phyloP scores from a whole-genome alignment of 179 eudicot genomes.

The Actinidia arguta region DNA sequence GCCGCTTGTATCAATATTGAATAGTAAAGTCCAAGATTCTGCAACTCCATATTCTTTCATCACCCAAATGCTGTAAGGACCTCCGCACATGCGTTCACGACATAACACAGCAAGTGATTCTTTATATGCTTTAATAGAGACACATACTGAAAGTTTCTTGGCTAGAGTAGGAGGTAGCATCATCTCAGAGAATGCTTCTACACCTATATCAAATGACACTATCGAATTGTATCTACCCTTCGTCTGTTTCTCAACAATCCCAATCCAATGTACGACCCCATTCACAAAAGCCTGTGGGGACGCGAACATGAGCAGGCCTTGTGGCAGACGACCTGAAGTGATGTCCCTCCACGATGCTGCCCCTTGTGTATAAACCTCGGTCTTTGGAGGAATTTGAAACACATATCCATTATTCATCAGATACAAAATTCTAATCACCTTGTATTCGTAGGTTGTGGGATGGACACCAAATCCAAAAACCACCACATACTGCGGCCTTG shows the following conservation, averaged over 20 bases:
- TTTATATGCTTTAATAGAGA: background rate
- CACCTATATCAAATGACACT: background rate
- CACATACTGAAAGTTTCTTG: no score
- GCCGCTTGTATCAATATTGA: background rate
- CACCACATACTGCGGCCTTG: background rate
- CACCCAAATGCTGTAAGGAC: background rate
- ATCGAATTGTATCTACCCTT: background rate
- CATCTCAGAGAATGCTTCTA: background rate
- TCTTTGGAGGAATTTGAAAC: background rate
- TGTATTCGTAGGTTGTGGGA: slow-evolving; percentile 9
- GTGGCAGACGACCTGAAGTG: background rate
- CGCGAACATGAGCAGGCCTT: background rate
- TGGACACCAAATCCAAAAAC: slow-evolving; percentile 19
- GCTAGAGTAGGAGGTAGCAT: background rate
- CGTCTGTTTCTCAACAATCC: background rate
- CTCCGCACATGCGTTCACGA: no score
- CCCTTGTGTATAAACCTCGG: background rate
- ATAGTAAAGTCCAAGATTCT: slow-evolving; percentile 10
- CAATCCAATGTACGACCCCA: slow-evolving; percentile 17
- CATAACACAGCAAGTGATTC: background rate
- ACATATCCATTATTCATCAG: no score
- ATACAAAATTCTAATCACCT: slow-evolving; percentile 15
- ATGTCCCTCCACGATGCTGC: background rate
- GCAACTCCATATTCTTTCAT: slow-evolving; percentile 17
- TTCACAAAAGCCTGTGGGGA: background rate